Percentiles rank a stretch among this genome's conserved stretches.
Conservation (phyloP, 306 rosid genomes). For the Glycine soja region DNA sequence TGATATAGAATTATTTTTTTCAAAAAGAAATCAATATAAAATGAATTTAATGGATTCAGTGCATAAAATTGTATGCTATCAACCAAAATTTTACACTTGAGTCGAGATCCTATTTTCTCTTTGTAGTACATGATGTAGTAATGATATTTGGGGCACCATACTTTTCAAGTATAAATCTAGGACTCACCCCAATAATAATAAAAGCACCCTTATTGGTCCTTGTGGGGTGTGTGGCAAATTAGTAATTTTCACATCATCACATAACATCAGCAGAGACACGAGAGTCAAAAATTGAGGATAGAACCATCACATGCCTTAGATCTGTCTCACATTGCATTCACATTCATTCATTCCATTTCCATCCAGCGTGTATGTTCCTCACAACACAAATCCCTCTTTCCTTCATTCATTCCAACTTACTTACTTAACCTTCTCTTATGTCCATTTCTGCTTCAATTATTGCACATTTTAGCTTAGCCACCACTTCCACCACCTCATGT, state of each 20-base stretch:
- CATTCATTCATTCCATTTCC: slow-evolving; percentile 40
- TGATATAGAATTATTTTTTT: no score
- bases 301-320: slow-evolving; percentile 72
- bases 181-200: neutral
- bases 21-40: neutral
- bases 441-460: slow-evolving; percentile 48
- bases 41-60: neutral
- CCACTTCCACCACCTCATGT: neutral
- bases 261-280: neutral
- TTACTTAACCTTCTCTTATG: neutral
- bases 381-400: slow-evolving; percentile 8
- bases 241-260: slow-evolving; percentile 38
- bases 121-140: neutral
- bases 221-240: slow-evolving; percentile 28
- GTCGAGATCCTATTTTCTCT: neutral
- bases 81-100: no score
- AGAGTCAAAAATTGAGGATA: slow-evolving; percentile 49
- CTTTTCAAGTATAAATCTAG: neutral
- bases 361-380: slow-evolving; percentile 41
- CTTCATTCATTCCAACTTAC: slow-evolving; percentile 4
- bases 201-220: neutral
- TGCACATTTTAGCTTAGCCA: neutral
- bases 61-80: no score
- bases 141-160: neutral
- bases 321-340: slow-evolving; percentile 64